Evolutionary conservation across 2,329 filamentous ascomycete species (phyloP).

Genomic region (Cryphonectria parasitica): DNA sequence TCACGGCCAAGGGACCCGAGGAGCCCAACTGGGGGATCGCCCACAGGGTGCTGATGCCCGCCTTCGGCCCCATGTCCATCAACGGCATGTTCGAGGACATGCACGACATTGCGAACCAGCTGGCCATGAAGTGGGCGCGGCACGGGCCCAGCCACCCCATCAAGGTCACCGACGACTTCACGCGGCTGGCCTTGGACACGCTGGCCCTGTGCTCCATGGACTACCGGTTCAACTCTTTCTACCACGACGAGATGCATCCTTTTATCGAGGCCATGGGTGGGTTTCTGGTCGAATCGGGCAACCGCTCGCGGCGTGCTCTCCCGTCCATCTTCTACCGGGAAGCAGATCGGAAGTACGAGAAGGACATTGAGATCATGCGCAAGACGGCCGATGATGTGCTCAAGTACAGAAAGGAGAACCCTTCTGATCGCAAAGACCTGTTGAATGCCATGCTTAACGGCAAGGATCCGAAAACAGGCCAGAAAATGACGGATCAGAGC

Average conservation of each 20-base stretch:
- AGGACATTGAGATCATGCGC: slow-evolving; percentile 59
- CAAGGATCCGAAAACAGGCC: slow-evolving; percentile 68
- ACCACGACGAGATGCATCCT: slow-evolving; percentile 68
- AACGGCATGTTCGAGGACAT: slow-evolving; percentile 71
- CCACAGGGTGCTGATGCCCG: slow-evolving; percentile 67
- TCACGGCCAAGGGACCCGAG: slow-evolving; percentile 49
- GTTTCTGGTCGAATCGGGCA: slow-evolving; percentile 62
- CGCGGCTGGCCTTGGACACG: slow-evolving; percentile 73
- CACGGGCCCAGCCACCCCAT: slow-evolving; percentile 62
- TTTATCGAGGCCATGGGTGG: slow-evolving; percentile 70
- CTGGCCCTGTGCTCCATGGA: slow-evolving; percentile 73
- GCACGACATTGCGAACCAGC: slow-evolving; percentile 68
- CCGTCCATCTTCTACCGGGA: slow-evolving; percentile 54
- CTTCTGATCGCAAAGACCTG: slow-evolving; percentile 65
- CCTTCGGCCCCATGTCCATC: slow-evolving; percentile 71
- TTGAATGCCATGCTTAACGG: slow-evolving; percentile 72
- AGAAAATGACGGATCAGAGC: slow-evolving; percentile 63
- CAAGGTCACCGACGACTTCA: slow-evolving; percentile 68
- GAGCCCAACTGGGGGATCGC: slow-evolving; percentile 70
- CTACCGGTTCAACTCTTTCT: slow-evolving; percentile 76
- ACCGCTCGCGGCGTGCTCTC: slow-evolving; percentile 51
- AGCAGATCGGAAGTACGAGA: slow-evolving; percentile 54
- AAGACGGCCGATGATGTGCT: slow-evolving; percentile 64
- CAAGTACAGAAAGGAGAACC: slow-evolving; percentile 58
- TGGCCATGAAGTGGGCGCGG: slow-evolving; percentile 70